These are phyloP conservation scores for Debaryomycetaceae sp. DNA, from an alignment of 1,139 yeast genomes.

Conservation along the genomic window DNA sequence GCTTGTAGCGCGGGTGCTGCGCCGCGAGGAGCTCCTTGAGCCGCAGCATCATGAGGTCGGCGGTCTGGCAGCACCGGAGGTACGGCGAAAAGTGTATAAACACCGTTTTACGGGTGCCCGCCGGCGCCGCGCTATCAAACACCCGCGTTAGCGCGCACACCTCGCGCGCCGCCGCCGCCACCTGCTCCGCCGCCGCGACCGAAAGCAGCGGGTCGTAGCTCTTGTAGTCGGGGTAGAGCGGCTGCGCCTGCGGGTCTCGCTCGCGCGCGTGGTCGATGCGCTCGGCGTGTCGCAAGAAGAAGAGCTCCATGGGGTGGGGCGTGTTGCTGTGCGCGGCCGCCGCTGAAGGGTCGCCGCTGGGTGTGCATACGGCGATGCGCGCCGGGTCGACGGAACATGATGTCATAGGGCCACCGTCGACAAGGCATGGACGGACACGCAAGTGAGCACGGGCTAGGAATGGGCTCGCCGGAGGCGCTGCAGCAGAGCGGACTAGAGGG, in stretches of 20 bases:
- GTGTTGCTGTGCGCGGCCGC: background rate
- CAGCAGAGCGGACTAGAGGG: too few species aligned
- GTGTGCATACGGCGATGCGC: too few species aligned
- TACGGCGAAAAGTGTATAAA: constrained; percentile 44
- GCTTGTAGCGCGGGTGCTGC: constrained; percentile 28
- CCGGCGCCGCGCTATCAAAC: constrained; percentile 16
- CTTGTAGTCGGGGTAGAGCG: constrained; percentile 27
- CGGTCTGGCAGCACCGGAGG: constrained; percentile 43
- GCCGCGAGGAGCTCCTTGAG: constrained; percentile 22
- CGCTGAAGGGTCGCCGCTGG: background rate
- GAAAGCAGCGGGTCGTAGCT: constrained; percentile 41
- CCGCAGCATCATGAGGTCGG: constrained; percentile 34
- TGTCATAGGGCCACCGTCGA: too few species aligned
- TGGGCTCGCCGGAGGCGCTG: too few species aligned
- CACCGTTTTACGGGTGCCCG: constrained; percentile 28
- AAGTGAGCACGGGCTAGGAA: too few species aligned
- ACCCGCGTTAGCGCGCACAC: constrained; percentile 23
- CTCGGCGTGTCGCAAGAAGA: constrained; percentile 44
- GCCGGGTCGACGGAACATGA: too few species aligned
- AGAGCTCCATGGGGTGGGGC: constrained; percentile 31
- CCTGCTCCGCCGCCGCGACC: constrained; percentile 24
- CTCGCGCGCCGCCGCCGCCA: constrained; percentile 27
- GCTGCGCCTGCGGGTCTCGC: constrained; percentile 22
- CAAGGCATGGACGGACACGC: too few species aligned
- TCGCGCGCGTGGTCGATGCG: constrained; percentile 38